Evolutionary conservation across 2,329 filamentous ascomycete species (phyloP).

Genomic region (Colletotrichum camelliae): DNA sequence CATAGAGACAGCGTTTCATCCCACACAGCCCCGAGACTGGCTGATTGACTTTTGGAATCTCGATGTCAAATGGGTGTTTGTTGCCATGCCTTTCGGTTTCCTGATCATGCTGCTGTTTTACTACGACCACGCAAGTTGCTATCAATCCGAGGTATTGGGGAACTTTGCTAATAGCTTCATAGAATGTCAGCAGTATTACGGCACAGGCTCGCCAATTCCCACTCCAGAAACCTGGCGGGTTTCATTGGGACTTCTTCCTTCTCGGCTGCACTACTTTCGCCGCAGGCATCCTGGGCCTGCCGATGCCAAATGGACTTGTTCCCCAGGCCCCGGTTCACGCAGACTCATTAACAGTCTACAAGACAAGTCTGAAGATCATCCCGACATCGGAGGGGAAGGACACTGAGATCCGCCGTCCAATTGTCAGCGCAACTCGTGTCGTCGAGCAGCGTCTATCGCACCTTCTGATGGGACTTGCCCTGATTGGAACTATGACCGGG

Average conservation of each 20-base stretch:
- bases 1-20: constrained; percentile 49
- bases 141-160: constrained; percentile 5
- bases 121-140: constrained; percentile 53
- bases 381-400: constrained; percentile 44
- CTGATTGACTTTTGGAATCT: constrained; percentile 59
- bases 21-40: constrained; percentile 50
- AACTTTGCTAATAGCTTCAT: not conserved
- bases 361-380: constrained; percentile 43
- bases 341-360: constrained; percentile 51
- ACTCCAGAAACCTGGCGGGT: constrained; percentile 62
- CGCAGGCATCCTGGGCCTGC: constrained; percentile 59
- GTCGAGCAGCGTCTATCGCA: constrained; percentile 63
- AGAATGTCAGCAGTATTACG: constrained; percentile 59
- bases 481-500: constrained; percentile 42
- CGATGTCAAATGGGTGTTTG: constrained; percentile 56
- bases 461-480: constrained; percentile 57
- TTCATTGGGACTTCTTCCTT: constrained; percentile 66
- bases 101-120: constrained; percentile 60
- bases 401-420: constrained; percentile 46
- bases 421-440: constrained; percentile 49
- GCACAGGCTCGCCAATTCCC: constrained; percentile 62
- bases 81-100: constrained; percentile 58
- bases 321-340: constrained; percentile 65
- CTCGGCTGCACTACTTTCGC: constrained; percentile 61
- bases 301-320: constrained; percentile 63